A percentile compares a stretch with the other conserved stretches of the same genome.
Evolutionary conservation across 192 early-diverging fungal genomes (phyloP).

Genomic region (Coemansia sp.): DNA sequence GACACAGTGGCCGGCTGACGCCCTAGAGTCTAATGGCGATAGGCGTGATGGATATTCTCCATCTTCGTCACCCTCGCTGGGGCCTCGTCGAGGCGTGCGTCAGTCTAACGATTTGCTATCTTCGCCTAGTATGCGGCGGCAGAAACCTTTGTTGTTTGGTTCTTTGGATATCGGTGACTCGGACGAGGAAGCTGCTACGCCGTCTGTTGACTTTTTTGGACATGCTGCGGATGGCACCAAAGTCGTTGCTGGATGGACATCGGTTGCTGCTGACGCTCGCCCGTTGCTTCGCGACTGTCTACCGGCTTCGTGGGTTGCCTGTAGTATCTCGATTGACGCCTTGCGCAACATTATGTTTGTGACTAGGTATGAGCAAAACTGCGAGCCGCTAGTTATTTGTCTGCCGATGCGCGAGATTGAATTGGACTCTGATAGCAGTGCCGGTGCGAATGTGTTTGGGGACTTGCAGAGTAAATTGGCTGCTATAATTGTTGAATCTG

Average conservation of each 20-base stretch:
- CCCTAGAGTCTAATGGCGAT: not conserved
- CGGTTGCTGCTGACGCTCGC: not conserved
- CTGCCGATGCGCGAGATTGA: slow-evolving; percentile 71
- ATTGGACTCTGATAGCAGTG: slow-evolving; percentile 7
- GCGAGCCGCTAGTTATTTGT: slow-evolving; percentile 64
- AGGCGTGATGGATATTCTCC: not conserved
- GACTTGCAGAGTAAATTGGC: slow-evolving; percentile 58
- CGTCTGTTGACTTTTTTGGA: not conserved
- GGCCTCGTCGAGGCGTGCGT: not conserved
- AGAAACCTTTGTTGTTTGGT: not conserved
- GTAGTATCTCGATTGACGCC: slow-evolving; percentile 76
- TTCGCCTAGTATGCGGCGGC: not conserved
- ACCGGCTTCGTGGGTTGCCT: slow-evolving; percentile 75
- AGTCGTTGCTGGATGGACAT: slow-evolving; percentile 24
- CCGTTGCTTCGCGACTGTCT: slow-evolving; percentile 55
- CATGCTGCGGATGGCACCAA: slow-evolving; percentile 22
- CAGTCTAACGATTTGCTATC: not conserved
- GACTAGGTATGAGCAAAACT: slow-evolving; percentile 58
- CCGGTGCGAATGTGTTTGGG: slow-evolving; percentile 38
- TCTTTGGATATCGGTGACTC: not conserved
- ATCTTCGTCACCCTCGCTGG: not conserved
- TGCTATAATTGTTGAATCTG: slow-evolving; percentile 69
- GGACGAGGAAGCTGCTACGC: not conserved
- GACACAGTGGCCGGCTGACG: slow-evolving; percentile 30
- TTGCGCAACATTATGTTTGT: slow-evolving; percentile 70